Base-by-base conservation (phyloP, 257 asterid genomes). In the Cordia subcordata region DNA sequence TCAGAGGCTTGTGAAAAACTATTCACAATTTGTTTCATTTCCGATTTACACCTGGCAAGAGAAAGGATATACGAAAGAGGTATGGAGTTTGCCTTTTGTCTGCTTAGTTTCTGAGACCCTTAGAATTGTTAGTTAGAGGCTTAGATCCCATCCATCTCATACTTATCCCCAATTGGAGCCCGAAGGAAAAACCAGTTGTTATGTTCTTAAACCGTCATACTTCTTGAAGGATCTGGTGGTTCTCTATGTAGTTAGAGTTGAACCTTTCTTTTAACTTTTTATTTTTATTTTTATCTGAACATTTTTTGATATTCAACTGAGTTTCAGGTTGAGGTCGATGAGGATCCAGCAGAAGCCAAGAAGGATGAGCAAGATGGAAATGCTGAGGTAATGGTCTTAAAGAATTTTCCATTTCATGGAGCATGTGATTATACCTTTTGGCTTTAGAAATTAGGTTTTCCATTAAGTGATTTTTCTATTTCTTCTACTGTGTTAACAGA, bases 1-100 rank as follows among this genome's bases (percentile, higher is more conserved):
- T 37, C 79, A 89, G 81, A 93, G 73, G 81, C 99, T 93, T 68
- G 86, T 93, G 61, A 85, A 89, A 71, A 93, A 86, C 60, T 93
- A 93, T 72, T 93, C 99, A 8, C 94, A 71, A 66, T 93, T 93
- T 80, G 97, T 86, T 70, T 85, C 99, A 13, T 93, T 93, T 84
- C 99, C 99, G 63, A 93, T 93, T 53, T 89, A 85, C 75, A 83
- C 94, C n/a, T 93, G 97, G 99, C 90, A 93, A 76, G 99, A 89
- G 77, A 93, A 93, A 70, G 97, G 99, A 53, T 80, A 70, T 63
- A 83, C 97, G 14, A 93, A 89, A 76, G 99, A 93, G 99, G 99
- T 93, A 70, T 13, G 35, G 33, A 19, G 39, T 49, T 57, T 11
- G 13, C 59, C 47, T 11, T n/a, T 27, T 59, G 13, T 21, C n/a